Conservation (phyloP, 2,329 filamentous ascomycete species). For the Verticillium klebahnii region DNA sequence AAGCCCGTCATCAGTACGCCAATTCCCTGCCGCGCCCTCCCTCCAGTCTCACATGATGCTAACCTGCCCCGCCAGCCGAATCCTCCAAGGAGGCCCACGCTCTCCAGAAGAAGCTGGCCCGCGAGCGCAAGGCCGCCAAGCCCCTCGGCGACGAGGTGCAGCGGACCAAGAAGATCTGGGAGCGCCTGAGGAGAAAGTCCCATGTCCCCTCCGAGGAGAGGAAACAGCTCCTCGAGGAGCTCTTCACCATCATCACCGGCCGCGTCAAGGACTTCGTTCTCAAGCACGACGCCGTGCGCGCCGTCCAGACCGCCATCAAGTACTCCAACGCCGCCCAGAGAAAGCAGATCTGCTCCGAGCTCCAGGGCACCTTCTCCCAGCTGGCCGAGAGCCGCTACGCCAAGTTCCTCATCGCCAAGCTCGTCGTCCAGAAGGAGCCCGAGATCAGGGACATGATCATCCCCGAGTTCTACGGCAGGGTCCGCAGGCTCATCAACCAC, state of each 20-base stretch:
- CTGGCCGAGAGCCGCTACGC: conserved; percentile 94
- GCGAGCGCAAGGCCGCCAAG: conserved; percentile 87
- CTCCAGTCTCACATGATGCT: not conserved
- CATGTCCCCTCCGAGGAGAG: conserved; percentile 88
- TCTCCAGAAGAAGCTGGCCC: conserved; percentile 84
- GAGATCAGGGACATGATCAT: conserved; percentile 87
- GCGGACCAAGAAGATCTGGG: conserved; percentile 95
- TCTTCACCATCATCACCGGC: conserved; percentile 88
- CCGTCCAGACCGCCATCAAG: conserved; percentile 95
- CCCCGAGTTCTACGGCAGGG: conserved; percentile 90
- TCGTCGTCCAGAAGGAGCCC: conserved; percentile 85
- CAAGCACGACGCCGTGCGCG: conserved; percentile 96
- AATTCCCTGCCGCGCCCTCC: not conserved
- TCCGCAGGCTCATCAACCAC: conserved; percentile 91
- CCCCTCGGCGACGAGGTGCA: conserved; percentile 86
- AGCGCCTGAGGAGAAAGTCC: conserved; percentile 85
- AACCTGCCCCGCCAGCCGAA: not conserved
- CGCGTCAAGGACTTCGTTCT: conserved; percentile 93
- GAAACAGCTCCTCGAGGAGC: conserved; percentile 78
- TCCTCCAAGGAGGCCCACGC: conserved; percentile 78
- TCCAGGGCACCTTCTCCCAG: conserved; percentile 77
- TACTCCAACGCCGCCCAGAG: conserved; percentile 84
- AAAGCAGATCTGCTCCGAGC: conserved; percentile 79
- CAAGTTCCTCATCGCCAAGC: conserved; percentile 94
- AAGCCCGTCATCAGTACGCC: not conserved